Evolutionary conservation across 495 filamentous ascomycete genomes (phyloP), one percentile per base, ranked within the genome.

Genomic region (Lepidopterella palustris): DNA sequence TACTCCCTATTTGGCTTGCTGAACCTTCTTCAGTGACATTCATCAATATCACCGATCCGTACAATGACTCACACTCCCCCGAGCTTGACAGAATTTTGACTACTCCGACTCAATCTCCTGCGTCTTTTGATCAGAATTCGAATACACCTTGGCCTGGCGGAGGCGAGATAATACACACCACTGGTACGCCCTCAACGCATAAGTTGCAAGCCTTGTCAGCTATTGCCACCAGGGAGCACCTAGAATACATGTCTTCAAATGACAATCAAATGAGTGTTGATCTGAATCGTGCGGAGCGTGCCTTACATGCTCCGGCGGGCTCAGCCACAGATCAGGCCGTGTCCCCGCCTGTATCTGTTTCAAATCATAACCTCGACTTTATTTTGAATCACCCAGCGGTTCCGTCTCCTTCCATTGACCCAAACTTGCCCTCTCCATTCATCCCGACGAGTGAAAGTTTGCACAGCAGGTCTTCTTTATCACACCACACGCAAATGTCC

Each of bases 41-140:
- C 60, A 77, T 83, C 63, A 77, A 86, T 62, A 81, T 81, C 45
- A 78, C 77, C 31, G 82, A 87, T 65, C 84, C 84, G 4, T 85
- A 81, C 63, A 77, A 78, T 20, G 82, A 85, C 55, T 72, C 72
- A 28, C 67, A 67, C 23, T 60, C 60, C 3, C 66, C 64, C 29
- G 79, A 80, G 21, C 70, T 74, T 13, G 78, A 79, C 50, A 60
- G 27, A 15, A 59, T 71, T 29, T 45, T 68, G 73, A 18, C 67
- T 58, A 52, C 57, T 26, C 55, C 62, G 3, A 58, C 42, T 11
- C 59, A 59, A 50, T 60, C 59, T 18, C 57, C 60, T 21, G 27
- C 28, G 4, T 47, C 63, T 20, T 54, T 57, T 42, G 55, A 62
- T 13, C 45, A 32, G 0, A 25, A 20, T 32, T 45, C 31, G 21